These are phyloP conservation scores for Fusarium hainanense DNA, from an alignment of 2,329 filamentous ascomycete species.

Conservation along the genomic window DNA sequence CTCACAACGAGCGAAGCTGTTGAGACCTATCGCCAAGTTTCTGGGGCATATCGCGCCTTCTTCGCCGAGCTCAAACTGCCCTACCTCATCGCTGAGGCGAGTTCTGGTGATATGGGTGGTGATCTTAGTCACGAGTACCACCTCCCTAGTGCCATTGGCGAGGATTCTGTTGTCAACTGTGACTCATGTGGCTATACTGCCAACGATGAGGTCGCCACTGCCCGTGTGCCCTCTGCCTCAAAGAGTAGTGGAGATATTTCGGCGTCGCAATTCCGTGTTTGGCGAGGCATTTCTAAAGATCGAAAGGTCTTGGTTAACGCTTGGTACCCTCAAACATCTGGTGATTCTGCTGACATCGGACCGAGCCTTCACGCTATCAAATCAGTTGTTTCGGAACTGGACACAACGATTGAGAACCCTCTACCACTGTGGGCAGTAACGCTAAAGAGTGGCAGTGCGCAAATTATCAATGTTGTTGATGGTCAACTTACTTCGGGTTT, in stretches of 20 bases:
- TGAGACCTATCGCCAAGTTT: conserved; percentile 82
- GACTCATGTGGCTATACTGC: conserved; percentile 77
- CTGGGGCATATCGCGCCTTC: conserved; percentile 77
- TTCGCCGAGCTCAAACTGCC: conserved; percentile 87
- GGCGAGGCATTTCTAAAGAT: conserved; percentile 76
- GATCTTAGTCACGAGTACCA: conserved; percentile 96
- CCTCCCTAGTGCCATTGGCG: conserved; percentile 80
- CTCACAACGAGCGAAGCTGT: conserved; percentile 73
- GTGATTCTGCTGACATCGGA: conserved; percentile 45
- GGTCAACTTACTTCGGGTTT: conserved; percentile 46
- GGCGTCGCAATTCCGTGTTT: conserved; percentile 54
- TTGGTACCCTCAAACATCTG: conserved; percentile 65
- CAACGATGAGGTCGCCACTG: conserved; percentile 84
- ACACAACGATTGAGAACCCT: conserved; percentile 74
- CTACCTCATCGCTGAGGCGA: conserved; percentile 86
- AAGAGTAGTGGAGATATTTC: neutral
- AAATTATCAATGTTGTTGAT: conserved; percentile 53
- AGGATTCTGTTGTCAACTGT: conserved; percentile 87
- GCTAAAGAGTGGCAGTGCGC: conserved; percentile 34
- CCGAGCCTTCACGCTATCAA: conserved; percentile 72
- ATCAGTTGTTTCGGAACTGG: conserved; percentile 71
- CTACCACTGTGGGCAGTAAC: conserved; percentile 62
- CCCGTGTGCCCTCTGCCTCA: conserved; percentile 34
- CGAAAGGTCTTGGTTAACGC: conserved; percentile 74
- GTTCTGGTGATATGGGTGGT: conserved; percentile 96